Evolutionary conservation across 148 eudicot species (phyloP).

Genomic region (Cornus florida): DNA sequence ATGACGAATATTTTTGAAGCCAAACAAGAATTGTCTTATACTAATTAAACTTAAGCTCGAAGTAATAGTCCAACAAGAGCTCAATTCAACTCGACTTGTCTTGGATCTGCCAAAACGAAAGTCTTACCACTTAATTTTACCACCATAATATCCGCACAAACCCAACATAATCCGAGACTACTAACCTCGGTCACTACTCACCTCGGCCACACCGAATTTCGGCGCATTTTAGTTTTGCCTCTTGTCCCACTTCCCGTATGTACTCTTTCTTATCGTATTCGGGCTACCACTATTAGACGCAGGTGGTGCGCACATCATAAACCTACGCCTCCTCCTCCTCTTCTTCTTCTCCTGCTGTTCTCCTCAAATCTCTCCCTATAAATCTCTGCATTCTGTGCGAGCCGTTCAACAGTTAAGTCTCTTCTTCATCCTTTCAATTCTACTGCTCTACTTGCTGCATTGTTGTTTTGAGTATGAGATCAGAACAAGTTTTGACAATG

Average conservation of each 20-base stretch:
- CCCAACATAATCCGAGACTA: not conserved
- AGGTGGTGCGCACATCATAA: not conserved
- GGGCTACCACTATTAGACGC: not conserved
- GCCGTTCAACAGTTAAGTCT: not conserved
- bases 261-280: not conserved
- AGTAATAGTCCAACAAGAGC: too few species aligned
- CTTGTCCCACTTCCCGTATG: not conserved
- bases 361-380: not conserved
- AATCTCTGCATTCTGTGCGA: not conserved
- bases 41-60: too few species aligned
- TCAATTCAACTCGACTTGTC: too few species aligned
- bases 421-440: not conserved
- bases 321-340: not conserved
- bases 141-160: not conserved
- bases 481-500: not conserved
- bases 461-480: not conserved
- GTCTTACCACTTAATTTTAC: too few species aligned
- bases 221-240: not conserved
- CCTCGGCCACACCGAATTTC: not conserved
- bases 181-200: not conserved
- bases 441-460: not conserved
- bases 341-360: not conserved
- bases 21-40: too few species aligned
- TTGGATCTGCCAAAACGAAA: too few species aligned
- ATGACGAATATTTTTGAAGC: too few species aligned